These are phyloP conservation scores for Plectosphaerella plurivora DNA, from an alignment of 2,329 filamentous ascomycete genomes.

Conservation along the genomic window DNA sequence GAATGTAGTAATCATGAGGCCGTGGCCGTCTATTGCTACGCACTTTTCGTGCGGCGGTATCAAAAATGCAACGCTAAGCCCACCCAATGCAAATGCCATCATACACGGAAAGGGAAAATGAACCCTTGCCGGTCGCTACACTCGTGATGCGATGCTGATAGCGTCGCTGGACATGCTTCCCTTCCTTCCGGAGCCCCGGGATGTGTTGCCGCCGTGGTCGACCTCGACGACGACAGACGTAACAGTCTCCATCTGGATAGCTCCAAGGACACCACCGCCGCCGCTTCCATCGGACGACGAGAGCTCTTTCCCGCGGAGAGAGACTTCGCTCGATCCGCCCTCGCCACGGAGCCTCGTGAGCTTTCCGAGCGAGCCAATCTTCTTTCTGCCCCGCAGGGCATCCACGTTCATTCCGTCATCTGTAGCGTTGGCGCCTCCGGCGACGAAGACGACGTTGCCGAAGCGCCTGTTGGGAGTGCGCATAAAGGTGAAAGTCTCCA, in stretches of 20 bases:
- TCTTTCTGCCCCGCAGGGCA: slow-evolving; percentile 4
- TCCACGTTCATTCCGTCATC: slow-evolving; percentile 2
- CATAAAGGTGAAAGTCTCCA: slow-evolving; percentile 49
- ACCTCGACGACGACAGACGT: slow-evolving; percentile 36
- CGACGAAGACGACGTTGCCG: slow-evolving; percentile 34
- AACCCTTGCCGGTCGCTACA: not conserved
- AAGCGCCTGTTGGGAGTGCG: slow-evolving; percentile 30
- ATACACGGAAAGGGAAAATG: not conserved
- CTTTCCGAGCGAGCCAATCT: slow-evolving; percentile 5
- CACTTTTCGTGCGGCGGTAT: not conserved
- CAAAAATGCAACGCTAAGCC: slow-evolving; percentile 1
- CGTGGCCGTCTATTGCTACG: too few species aligned
- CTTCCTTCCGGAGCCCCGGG: not conserved
- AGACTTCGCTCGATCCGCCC: not conserved
- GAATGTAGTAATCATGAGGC: too few species aligned
- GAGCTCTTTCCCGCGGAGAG: not conserved
- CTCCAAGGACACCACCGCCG: slow-evolving; percentile 5
- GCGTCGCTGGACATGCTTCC: not conserved
- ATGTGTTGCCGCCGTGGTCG: not conserved
- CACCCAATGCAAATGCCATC: not conserved
- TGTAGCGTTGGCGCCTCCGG: slow-evolving; percentile 14
- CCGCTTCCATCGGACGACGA: not conserved
- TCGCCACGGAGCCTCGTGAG: slow-evolving; percentile 1
- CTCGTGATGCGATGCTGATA: not conserved
- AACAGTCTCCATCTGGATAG: slow-evolving; percentile 39